Evolutionary conservation across 2,329 filamentous ascomycete species (phyloP), one percentile per base, ranked within the genome.

Genomic region (Grosmannia huntii): DNA sequence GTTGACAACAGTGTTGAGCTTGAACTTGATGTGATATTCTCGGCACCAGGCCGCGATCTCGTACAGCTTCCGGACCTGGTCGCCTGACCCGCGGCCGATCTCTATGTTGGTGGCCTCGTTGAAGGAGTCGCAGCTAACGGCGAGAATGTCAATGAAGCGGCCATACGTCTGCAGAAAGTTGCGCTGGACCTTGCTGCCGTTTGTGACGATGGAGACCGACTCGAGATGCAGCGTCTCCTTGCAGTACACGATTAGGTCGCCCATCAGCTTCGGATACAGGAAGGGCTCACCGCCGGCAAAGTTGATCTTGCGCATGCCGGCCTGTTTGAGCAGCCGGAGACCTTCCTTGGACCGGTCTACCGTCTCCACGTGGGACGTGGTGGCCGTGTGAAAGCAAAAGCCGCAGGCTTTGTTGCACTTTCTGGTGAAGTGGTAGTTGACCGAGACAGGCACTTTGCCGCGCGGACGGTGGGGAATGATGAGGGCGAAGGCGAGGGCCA

Each of bases 101-200:
- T 21, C 10, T 5, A 38, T 38, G 21, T 53, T 53, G 52, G 52
- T 53, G 4, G n/a, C 31, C 33, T 38, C 52, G 12, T 53, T 16
- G 23, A 53, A 53, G 6, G 52, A 53, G 52, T 53, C 52, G 52
- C 52, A 53, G 52, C 52, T 53, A 33, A 53, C 52, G 52, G 52
- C 52, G 11, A 53, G 52, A 14, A 53, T 53, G 33, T 53, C 52
- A 38, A 53, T 41, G 52, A 25, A 16, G 19, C 21, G 21, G n/a
- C n/a, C 31, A 33, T 53, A 16, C 52, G 41, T 12, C 9, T 25
- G 31, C 33, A 53, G 21, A 23, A 38, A 53, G 19, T 6, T 19
- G 3, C n/a, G 31, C 19, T 14, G 11, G n/a, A 53, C 25, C n/a
- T 25, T 38, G 52, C 52, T 53, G 5, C 52, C 52, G 52, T 53